A percentile compares a stretch with the other conserved stretches of the same genome.
Evolutionary conservation across 345 rosid species (phyloP).

Genomic region (Citrus mangshanensis): DNA sequence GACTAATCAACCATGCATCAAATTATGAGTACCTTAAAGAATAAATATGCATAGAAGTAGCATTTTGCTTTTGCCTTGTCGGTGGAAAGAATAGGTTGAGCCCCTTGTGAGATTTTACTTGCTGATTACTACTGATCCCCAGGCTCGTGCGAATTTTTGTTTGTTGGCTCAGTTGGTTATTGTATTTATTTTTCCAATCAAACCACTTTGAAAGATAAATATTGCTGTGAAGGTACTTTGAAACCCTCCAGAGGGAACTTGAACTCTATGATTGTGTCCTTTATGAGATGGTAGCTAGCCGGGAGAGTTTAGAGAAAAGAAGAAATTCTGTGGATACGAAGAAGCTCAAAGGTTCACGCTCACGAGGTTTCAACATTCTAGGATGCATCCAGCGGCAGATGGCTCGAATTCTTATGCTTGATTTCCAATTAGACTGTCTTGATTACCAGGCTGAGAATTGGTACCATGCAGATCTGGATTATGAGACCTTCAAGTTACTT

Average conservation of each 20-base stretch:
- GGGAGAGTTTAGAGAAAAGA: constrained; percentile 70
- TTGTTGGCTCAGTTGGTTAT: background rate
- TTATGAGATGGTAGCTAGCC: constrained; percentile 93
- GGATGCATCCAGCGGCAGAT: constrained; percentile 87
- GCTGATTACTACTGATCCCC: background rate
- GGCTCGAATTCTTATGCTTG: constrained; percentile 69
- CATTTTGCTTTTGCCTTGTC: background rate
- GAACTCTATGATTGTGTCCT: constrained; percentile 77
- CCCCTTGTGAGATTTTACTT: background rate
- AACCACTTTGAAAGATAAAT: background rate
- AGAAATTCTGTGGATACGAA: constrained; percentile 43
- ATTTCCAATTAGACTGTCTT: constrained; percentile 88
- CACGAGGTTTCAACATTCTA: constrained; percentile 70
- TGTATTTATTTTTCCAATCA: background rate
- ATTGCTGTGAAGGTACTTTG: constrained; percentile 58
- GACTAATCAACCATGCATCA: too few species aligned
- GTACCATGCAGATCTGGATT: constrained; percentile 97
- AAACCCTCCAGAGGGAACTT: constrained; percentile 80
- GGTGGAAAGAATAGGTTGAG: background rate
- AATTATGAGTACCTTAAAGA: background rate
- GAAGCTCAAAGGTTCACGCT: constrained; percentile 52
- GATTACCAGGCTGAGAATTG: constrained; percentile 77
- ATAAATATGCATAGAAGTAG: background rate
- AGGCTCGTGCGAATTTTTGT: background rate
- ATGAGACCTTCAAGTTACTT: constrained; percentile 83